Conservation (phyloP, 495 filamentous ascomycete genomes). For the Arthonia radiata region DNA sequence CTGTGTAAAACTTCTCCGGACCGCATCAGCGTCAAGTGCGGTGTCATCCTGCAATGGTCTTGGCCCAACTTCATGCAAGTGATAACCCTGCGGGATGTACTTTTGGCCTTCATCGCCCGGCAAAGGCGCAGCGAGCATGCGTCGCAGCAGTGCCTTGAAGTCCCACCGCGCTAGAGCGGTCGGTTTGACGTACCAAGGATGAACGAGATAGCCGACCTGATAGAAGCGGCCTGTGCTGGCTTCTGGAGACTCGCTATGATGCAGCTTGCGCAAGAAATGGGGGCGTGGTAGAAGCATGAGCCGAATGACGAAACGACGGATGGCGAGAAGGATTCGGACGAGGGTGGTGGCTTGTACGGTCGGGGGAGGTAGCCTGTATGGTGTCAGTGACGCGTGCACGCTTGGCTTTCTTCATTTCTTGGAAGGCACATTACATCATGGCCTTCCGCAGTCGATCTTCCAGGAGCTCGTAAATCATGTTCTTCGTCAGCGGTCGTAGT, state of each 20-base stretch:
- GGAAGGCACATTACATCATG: slow-evolving; percentile 44
- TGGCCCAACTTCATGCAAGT: slow-evolving; percentile 2
- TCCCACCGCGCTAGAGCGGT: neutral
- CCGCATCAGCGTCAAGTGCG: too few relatives aligned
- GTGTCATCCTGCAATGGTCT: too few relatives aligned
- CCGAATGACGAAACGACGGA: too few relatives aligned
- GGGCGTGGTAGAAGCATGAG: slow-evolving; percentile 1
- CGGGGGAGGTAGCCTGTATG: too few relatives aligned
- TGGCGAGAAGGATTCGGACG: too few relatives aligned
- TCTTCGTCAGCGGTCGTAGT: slow-evolving; percentile 21
- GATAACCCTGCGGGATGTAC: slow-evolving; percentile 1
- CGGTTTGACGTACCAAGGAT: slow-evolving; percentile 3
- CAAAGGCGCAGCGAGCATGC: neutral
- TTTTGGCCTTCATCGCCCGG: slow-evolving; percentile 3
- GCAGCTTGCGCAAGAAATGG: slow-evolving; percentile 1
- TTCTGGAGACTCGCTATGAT: slow-evolving; percentile 1
- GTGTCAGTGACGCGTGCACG: too few relatives aligned
- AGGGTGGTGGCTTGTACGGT: too few relatives aligned
- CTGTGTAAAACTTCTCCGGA: too few relatives aligned
- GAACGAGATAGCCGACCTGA: neutral
- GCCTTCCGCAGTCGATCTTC: slow-evolving; percentile 35
- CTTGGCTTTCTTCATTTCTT: too few relatives aligned
- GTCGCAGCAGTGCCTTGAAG: neutral
- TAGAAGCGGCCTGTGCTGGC: slow-evolving; percentile 1
- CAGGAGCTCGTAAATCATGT: slow-evolving; percentile 33